These are phyloP conservation scores for Nasturtium officinale DNA, from an alignment of 345 rosid genomes.

Conservation along the genomic window DNA sequence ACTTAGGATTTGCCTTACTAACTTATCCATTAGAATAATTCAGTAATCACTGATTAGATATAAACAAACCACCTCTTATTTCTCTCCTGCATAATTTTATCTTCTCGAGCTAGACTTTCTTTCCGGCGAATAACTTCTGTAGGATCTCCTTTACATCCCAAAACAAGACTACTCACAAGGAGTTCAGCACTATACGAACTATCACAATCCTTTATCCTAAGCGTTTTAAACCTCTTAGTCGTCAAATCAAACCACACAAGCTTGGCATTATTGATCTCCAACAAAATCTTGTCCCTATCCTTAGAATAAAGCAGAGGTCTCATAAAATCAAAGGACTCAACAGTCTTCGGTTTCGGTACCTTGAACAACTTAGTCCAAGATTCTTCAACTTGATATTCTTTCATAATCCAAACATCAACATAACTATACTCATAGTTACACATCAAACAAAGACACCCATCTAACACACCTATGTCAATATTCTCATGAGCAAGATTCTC, in stretches of 20 bases:
- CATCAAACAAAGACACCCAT: conserved; percentile 50
- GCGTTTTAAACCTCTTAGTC: conserved; percentile 37
- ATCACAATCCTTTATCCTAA: conserved; percentile 45
- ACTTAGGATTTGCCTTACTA: no score
- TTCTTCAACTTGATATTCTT: conserved; percentile 49
- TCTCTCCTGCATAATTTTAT: conserved; percentile 8
- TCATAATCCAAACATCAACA: conserved; percentile 69
- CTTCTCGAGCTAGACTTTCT: conserved; percentile 31
- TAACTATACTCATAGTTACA: conserved; percentile 34
- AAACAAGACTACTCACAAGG: conserved; percentile 56
- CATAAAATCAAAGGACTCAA: conserved; percentile 41
- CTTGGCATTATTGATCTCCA: conserved; percentile 50
- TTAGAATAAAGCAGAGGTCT: conserved; percentile 54
- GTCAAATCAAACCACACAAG: conserved; percentile 57
- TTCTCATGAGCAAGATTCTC: conserved; percentile 27
- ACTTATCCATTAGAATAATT: not conserved
- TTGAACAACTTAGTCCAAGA: conserved; percentile 60
- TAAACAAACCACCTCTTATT: conserved; percentile 49
- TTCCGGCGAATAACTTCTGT: conserved; percentile 21
- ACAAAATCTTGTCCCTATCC: conserved; percentile 46
- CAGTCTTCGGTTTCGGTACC: conserved; percentile 28
- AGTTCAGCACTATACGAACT: conserved; percentile 37
- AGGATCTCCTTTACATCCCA: conserved; percentile 40
- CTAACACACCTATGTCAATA: conserved; percentile 51
- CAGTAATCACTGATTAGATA: not conserved